Conservation (phyloP, 2,329 filamentous ascomycete genomes). For the Cladosporium phlei region DNA sequence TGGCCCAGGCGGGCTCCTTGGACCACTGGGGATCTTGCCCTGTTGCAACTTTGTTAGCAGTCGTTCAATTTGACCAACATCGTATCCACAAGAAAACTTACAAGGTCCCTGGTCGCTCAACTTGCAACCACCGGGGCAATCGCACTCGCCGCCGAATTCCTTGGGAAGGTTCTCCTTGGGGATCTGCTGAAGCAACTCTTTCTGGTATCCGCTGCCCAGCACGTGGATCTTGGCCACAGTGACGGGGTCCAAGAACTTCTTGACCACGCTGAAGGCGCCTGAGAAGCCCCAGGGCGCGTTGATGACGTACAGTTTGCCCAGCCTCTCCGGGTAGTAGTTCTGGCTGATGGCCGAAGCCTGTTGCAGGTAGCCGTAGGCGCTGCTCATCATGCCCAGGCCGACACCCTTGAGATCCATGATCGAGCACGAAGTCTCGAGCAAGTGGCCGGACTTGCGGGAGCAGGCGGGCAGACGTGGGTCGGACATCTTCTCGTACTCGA, state of each 20-base stretch:
- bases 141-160: conserved; percentile 76
- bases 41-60: conserved; percentile 19
- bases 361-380: conserved; percentile 83
- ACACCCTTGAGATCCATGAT: conserved; percentile 98
- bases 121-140: conserved; percentile 76
- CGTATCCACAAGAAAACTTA: conserved; percentile 20
- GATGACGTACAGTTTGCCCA: conserved; percentile 95
- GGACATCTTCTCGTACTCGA: conserved; percentile 94
- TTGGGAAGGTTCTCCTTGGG: conserved; percentile 85
- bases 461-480: conserved; percentile 92
- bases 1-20: conserved; percentile 51
- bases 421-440: conserved; percentile 96
- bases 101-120: conserved; percentile 89
- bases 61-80: too few relatives aligned
- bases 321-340: conserved; percentile 97
- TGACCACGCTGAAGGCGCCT: conserved; percentile 77
- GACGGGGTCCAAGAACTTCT: conserved; percentile 92
- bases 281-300: conserved; percentile 97
- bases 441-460: conserved; percentile 81
- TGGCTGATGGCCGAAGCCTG: conserved; percentile 85
- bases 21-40: conserved; percentile 65
- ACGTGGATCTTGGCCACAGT: conserved; percentile 96
- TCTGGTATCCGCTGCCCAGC: conserved; percentile 74
- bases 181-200: conserved; percentile 77
- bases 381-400: conserved; percentile 70